Evolutionary conservation across 2,329 filamentous ascomycete species (phyloP).

Genomic region (Colletotrichum eremochloae): DNA sequence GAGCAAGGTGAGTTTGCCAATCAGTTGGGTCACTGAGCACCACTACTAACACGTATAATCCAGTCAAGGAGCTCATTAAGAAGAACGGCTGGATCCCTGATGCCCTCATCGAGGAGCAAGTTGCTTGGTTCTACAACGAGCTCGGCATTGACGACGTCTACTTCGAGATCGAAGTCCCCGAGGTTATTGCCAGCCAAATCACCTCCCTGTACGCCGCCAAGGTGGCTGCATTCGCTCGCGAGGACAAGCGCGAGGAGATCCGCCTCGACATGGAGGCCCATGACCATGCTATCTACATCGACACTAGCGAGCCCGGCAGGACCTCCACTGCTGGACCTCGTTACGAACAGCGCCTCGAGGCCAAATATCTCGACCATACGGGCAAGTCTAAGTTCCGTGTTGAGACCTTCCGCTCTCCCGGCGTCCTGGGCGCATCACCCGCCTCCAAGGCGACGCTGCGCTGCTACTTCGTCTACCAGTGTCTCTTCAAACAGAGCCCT

Average conservation of each 20-base stretch:
- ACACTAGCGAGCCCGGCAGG: slow-evolving; percentile 92
- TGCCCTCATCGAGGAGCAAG: slow-evolving; percentile 85
- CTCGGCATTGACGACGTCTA: slow-evolving; percentile 99
- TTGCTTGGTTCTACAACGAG: slow-evolving; percentile 97
- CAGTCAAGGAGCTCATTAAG: slow-evolving; percentile 85
- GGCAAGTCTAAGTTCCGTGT: slow-evolving; percentile 86
- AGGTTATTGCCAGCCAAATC: slow-evolving; percentile 92
- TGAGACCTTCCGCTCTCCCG: slow-evolving; percentile 95
- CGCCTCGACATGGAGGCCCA: slow-evolving; percentile 93
- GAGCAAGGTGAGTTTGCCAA: slow-evolving; percentile 70
- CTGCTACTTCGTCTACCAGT: slow-evolving; percentile 99
- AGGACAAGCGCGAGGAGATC: slow-evolving; percentile 95
- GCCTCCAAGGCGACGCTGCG: slow-evolving; percentile 85
- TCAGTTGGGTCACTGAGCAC: background rate
- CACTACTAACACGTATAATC: slow-evolving; percentile 13
- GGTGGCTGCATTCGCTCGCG: slow-evolving; percentile 90
- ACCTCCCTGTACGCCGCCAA: slow-evolving; percentile 97
- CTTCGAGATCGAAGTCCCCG: slow-evolving; percentile 89
- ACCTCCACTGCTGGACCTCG: slow-evolving; percentile 83
- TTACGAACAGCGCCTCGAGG: slow-evolving; percentile 93
- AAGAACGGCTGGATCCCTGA: slow-evolving; percentile 88
- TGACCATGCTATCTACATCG: slow-evolving; percentile 98
- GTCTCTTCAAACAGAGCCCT: slow-evolving; percentile 83
- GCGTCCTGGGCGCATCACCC: slow-evolving; percentile 76
- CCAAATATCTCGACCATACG: slow-evolving; percentile 91